Evolutionary conservation across 1,139 yeast genomes (phyloP).

Genomic region (Protomyces gravidus): DNA sequence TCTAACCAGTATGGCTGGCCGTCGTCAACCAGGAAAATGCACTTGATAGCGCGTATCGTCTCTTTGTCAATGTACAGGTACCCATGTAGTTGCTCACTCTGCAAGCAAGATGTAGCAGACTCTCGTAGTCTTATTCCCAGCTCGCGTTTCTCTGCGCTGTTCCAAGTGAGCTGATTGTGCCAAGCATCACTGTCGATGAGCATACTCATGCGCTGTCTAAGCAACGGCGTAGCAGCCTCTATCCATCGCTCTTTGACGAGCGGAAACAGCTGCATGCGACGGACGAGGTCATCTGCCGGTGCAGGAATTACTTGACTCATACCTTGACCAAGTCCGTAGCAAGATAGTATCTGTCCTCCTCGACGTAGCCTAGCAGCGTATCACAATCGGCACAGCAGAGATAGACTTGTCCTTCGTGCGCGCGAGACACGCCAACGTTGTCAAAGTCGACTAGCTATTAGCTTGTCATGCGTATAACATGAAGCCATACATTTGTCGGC

Average conservation of each 20-base stretch:
- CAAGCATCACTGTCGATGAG: constrained; percentile 2
- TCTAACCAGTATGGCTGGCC: neutral
- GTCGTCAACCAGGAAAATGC: neutral
- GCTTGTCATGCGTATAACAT: neutral
- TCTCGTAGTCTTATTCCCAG: too few relatives aligned
- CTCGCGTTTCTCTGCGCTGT: neutral
- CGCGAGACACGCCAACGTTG: constrained; percentile 21
- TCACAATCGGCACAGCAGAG: constrained; percentile 23
- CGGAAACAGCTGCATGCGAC: neutral
- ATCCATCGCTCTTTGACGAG: neutral
- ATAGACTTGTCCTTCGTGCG: constrained; percentile 19
- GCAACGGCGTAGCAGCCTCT: neutral
- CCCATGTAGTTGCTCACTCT: constrained; percentile 6
- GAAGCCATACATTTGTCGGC: neutral
- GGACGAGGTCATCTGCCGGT: neutral
- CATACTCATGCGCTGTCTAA: constrained; percentile 6
- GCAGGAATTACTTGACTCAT: neutral
- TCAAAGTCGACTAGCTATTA: constrained; percentile 13
- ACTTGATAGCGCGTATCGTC: constrained; percentile 9
- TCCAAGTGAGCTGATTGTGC: constrained; percentile 11
- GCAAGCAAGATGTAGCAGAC: too few relatives aligned
- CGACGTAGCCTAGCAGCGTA: constrained; percentile 11
- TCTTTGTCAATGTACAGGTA: constrained; percentile 4
- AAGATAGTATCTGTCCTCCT: constrained; percentile 15
- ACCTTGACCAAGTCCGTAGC: constrained; percentile 5